Evolutionary conservation across 768 basidiomycete genomes (phyloP).

Genomic region (Boletus barrowsii): DNA sequence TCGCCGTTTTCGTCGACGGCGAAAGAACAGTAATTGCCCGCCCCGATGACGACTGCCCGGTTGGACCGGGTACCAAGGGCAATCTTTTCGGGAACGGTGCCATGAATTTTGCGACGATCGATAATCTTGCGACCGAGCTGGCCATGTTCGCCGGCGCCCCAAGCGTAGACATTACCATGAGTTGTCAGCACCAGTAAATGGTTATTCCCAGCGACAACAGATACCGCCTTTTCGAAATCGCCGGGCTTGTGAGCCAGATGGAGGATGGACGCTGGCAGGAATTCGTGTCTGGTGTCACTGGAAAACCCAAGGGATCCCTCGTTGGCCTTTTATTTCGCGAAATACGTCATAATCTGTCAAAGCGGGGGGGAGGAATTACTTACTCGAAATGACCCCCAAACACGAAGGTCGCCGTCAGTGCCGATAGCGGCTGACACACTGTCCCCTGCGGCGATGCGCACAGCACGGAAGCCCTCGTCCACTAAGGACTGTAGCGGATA

Average conservation of each 20-base stretch:
- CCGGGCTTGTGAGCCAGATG: constrained; percentile 59
- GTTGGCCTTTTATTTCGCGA: constrained; percentile 46
- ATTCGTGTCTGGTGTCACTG: constrained; percentile 63
- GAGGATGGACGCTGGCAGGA: constrained; percentile 57
- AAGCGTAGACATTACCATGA: constrained; percentile 82
- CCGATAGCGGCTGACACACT: constrained; percentile 85
- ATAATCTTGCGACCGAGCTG: constrained; percentile 90
- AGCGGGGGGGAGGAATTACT: constrained; percentile 22
- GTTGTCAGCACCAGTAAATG: constrained; percentile 88
- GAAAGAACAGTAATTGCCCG: constrained; percentile 86
- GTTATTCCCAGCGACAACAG: constrained; percentile 80
- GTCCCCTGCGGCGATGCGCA: constrained; percentile 81
- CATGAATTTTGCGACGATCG: constrained; percentile 84
- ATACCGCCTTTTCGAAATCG: constrained; percentile 66
- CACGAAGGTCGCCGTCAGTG: constrained; percentile 73
- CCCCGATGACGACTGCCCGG: constrained; percentile 67
- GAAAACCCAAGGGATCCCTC: constrained; percentile 88
- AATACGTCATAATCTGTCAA: constrained; percentile 2
- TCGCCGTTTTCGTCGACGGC: constrained; percentile 80
- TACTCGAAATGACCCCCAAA: constrained; percentile 91
- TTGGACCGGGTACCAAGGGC: constrained; percentile 66
- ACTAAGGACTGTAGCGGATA: constrained; percentile 66
- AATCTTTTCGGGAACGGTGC: constrained; percentile 85
- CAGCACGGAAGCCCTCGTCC: constrained; percentile 81
- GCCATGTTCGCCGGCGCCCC: constrained; percentile 88